Conservation (phyloP, 331 rosid genomes). For the Telfairia occidentalis region DNA sequence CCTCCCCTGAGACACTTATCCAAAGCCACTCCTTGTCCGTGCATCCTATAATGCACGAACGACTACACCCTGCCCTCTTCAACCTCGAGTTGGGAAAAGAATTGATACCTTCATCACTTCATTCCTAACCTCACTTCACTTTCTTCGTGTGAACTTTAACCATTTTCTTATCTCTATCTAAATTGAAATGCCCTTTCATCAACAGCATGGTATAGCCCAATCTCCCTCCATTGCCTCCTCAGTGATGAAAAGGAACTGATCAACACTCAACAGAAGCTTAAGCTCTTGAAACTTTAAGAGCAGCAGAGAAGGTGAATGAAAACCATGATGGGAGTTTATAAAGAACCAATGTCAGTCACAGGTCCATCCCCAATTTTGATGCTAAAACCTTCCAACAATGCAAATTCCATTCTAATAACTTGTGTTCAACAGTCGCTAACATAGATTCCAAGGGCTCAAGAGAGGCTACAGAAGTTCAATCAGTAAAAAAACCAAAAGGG, state of each 20-base stretch:
- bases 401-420: background rate
- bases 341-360: background rate
- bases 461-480: background rate
- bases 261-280: background rate
- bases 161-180: background rate
- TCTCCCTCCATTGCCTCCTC: background rate
- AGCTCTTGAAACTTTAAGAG: background rate
- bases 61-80: background rate
- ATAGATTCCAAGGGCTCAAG: background rate
- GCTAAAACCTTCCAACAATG: background rate
- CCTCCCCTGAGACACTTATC: background rate
- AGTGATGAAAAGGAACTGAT: background rate
- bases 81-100: background rate
- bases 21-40: background rate
- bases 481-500: background rate
- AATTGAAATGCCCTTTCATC: background rate
- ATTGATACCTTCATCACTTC: background rate
- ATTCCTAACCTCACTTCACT: slow-evolving; percentile 2
- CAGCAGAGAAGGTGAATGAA: background rate
- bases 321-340: background rate
- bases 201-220: background rate
- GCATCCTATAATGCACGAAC: background rate
- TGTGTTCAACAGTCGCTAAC: background rate
- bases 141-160: background rate
- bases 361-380: background rate